Evolutionary conservation across 768 basidiomycete genomes (phyloP).

Genomic region (Pisolithus orientalis): DNA sequence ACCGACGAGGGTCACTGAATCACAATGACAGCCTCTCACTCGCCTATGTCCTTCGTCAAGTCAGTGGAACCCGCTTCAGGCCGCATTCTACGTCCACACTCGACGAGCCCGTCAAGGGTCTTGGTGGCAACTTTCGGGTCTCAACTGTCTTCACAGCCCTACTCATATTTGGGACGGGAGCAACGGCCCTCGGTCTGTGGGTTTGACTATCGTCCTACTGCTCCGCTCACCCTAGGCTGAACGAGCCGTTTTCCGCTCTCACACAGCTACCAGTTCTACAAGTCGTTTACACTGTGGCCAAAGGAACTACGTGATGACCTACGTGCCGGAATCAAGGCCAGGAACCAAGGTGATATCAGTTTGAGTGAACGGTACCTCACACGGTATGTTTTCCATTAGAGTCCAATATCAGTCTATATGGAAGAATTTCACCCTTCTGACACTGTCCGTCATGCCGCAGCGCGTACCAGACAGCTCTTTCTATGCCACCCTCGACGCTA

Average conservation of each 20-base stretch:
- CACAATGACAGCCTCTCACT: neutral
- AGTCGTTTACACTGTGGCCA: conserved; percentile 61
- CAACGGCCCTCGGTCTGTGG: conserved; percentile 41
- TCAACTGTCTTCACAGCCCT: conserved; percentile 35
- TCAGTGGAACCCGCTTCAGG: neutral
- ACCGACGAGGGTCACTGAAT: no score
- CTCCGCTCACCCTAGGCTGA: neutral
- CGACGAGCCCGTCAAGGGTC: neutral
- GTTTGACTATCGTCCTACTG: conserved; percentile 9
- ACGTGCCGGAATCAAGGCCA: conserved; percentile 58
- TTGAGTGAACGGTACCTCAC: conserved; percentile 47
- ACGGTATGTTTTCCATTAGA: conserved; percentile 36
- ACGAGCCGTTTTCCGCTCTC: neutral
- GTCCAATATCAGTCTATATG: no score
- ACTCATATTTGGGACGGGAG: conserved; percentile 31
- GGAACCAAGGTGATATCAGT: conserved; percentile 47
- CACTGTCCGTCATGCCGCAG: conserved; percentile 25
- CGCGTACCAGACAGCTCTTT: conserved; percentile 49
- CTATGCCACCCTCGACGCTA: conserved; percentile 33
- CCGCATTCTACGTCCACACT: conserved; percentile 8
- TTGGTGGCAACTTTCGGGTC: conserved; percentile 23
- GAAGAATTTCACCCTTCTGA: neutral
- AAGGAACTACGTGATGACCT: conserved; percentile 55
- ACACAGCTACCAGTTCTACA: conserved; percentile 50
- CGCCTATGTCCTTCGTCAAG: neutral